Base-by-base conservation (phyloP, 2,329 filamentous ascomycete species). In the Paraphaeosphaeria minitans region DNA sequence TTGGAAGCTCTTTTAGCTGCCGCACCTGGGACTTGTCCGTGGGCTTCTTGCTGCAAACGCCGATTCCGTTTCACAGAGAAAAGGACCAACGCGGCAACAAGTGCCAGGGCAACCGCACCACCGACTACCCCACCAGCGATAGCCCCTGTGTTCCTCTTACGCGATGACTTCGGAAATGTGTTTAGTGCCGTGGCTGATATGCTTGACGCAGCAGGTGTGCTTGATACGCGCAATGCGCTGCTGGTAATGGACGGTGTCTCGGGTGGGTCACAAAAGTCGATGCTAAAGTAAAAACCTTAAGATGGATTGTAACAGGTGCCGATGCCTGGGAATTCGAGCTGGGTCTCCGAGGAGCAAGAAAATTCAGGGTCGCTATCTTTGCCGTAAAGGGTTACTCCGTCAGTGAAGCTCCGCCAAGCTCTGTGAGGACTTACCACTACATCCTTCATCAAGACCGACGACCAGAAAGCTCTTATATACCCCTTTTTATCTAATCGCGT, bases 371-470 rank as follows among this genome's bases (percentile, higher is more conserved):
- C 51, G 31, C 62, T 59, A 33, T 49, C 46, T 3, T 43, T 56
- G 6, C 57, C 60, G 49, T 67, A 67, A 8, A 67, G 47, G 6
- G 64, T 66, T 9, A 63, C 65, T 67, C 33, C 13, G 13, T n/a
- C 10, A 27, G 14, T 4, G 12, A 13, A 35, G 47, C 22, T 21
- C 4, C 22, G 5, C 22, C 14, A 19, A 16, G n/a, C 8, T n/a
- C 9, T 48, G 33, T 8, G 22, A 4, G 7, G 29, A 41, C 63
- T 48, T 57, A 70, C 69, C 66, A 46, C 63, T 48, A 53, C 69
- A 72, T n/a, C 67, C 68, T 9, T 55, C 50, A 49, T 71, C 69
- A 27, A 71, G 47, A 2, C 64, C 67, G 1, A 68, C 64, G 4
- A 72, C 54, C 41, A 69, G 67, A 45, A 71, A 71, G 52, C 66